Base-by-base conservation (phyloP, 345 rosid species). In the Gossypium turneri region DNA sequence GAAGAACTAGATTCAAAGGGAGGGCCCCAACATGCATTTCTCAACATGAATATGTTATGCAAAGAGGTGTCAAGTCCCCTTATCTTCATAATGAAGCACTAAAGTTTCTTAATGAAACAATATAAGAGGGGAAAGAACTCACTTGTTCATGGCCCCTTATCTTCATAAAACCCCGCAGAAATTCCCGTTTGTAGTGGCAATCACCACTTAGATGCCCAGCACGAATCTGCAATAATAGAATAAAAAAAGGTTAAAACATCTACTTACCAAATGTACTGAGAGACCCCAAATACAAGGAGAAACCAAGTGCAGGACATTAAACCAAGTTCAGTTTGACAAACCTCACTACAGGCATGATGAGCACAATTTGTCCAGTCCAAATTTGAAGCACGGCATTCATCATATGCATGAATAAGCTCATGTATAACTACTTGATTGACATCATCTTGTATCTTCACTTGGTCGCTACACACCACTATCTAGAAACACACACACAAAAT, bases 331-430 rank as follows among this genome's bases (percentile, higher is more conserved):
- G 63, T 75, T n/a, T 44, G 61, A 77, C 65, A 61, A 79, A 95
- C 99, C 99, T 95, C 97, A 53, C 90, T 88, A 59, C 99, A 95
- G 67, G 98, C 97, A 88, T 95, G 99, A 75, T 95, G 99, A 65
- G 94, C 97, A 76, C 99, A 95, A 75, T 90, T 86, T 63, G 82
- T 20, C 97, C 97, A 93, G 74, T 93, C 89, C 85, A 95, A 74
- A 75, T 95, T 95, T 76, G 84, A 83, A 60, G 97, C 97, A 3
- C 92, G 97, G 9, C 99, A 95, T 12, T 93, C 90, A 68, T 93
- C 98, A 70, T 89, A 93, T 41, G 98, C 98, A 78, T 93, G 97
- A 78, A 95, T 91, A 12, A 95, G 84, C 83, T 90, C 94, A 47
- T 95, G 99, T 83, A 83, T 87, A 74, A 93, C 84, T 9, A 89